Evolutionary conservation across 202 grass and related monocot genomes (phyloP), one percentile per base, ranked within the genome.

Genomic region (Musa balbisiana): DNA sequence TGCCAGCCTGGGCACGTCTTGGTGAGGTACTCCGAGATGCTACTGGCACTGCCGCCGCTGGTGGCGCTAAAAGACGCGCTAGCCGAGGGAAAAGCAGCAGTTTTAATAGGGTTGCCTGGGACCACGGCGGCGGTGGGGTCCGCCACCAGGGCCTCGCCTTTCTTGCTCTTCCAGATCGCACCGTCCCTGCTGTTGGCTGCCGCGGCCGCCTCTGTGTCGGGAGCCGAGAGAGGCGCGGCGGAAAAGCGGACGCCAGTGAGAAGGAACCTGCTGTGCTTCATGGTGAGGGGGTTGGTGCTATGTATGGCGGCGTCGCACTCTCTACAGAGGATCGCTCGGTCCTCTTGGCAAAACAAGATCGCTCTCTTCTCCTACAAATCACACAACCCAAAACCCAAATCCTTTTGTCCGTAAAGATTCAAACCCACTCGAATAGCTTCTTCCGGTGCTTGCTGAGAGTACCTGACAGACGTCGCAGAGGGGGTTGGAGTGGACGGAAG

Each of bases 391-490:
- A 51, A 67, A 15, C 65, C 11, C 1, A n/a, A 74, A 16, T 3
- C 16, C 11, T 11, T 51, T 11, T 74, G 20, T 23, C 15, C 51
- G 2, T 11, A 74, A 51, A 43, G 5, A 43, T 43, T 6, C 33
- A 43, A 43, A 43, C 33, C 33, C 33, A 43, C 33, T 8, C 33
- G 53, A 62, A 62, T 17, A 15, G 17, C 4, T 15, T 21, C 58
- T 21, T 62, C 1, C 17, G 58, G 12, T 6, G 33, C 33, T 43
- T 8, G 33, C 33, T 43, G 8, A 13, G 26, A 19, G 21, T 55
- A 96, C 92, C 89, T 96, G 87, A 73, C 92, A 96, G 58, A 96
- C 86, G 79, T 96, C 92, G 77, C 92, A 96, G 74, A 90, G 54
- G 27, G 89, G 92, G 21, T 73, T 76, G 64, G 80, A 78, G 51